Evolutionary conservation across 1,284 basidiomycete genomes (phyloP).

Genomic region (Apiotrichum porosum): DNA sequence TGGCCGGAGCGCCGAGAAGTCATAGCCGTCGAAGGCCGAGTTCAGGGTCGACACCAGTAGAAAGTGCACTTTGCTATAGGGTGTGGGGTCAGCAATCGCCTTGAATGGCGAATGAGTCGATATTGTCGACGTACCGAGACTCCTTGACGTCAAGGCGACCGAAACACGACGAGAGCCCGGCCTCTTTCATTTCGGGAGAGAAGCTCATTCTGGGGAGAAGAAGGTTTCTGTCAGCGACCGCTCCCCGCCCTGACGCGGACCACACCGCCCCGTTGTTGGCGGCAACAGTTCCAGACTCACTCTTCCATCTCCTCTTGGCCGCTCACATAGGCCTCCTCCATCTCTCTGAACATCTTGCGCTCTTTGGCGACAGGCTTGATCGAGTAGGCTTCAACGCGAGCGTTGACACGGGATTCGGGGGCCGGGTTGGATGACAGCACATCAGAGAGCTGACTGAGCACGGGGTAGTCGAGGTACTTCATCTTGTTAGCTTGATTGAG

Average conservation of each 20-base stretch:
- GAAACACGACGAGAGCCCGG: constrained; percentile 45
- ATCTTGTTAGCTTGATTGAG: constrained; percentile 50
- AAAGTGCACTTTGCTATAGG: constrained; percentile 47
- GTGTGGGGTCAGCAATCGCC: too few relatives aligned
- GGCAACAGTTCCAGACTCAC: too few relatives aligned
- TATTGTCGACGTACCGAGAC: constrained; percentile 40
- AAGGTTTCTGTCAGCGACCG: neutral
- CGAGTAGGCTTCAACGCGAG: constrained; percentile 92
- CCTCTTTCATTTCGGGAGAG: constrained; percentile 48
- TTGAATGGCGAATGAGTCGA: too few relatives aligned
- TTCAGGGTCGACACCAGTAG: constrained; percentile 95
- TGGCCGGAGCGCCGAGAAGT: constrained; percentile 88
- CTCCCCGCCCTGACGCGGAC: too few relatives aligned
- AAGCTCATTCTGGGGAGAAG: constrained; percentile 38
- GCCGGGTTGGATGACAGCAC: constrained; percentile 66
- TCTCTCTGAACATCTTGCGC: constrained; percentile 89
- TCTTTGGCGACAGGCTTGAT: constrained; percentile 97
- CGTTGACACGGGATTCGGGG: constrained; percentile 84
- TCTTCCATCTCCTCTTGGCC: constrained; percentile 48
- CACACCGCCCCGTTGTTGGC: too few relatives aligned
- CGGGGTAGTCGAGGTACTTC: constrained; percentile 87
- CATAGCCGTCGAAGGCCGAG: constrained; percentile 94
- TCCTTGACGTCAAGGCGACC: constrained; percentile 48
- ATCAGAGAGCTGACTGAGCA: constrained; percentile 70
- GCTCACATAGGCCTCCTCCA: constrained; percentile 71